Evolutionary conservation across 352 stramenopile species (phyloP).

Genomic region (Elongisporangium prolatum): DNA sequence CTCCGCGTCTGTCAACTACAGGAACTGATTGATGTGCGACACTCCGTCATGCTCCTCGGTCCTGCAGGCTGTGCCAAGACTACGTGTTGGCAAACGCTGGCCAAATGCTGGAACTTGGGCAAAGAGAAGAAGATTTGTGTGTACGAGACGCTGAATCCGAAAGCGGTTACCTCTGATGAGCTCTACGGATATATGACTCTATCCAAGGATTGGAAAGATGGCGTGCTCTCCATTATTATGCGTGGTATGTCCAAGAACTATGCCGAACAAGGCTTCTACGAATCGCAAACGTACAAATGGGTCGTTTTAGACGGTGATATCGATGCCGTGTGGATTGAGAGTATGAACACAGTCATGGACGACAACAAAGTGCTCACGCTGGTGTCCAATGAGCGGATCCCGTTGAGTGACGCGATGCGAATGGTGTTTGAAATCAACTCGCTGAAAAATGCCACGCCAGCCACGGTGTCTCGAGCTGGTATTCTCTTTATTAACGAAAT

Average conservation of each 20-base stretch:
- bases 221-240: constrained; percentile 89
- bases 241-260: constrained; percentile 89
- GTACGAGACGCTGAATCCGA: constrained; percentile 87
- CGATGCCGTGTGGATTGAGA: constrained; percentile 87
- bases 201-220: constrained; percentile 89
- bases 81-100: constrained; percentile 80
- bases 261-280: constrained; percentile 91
- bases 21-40: constrained; percentile 84
- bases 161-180: constrained; percentile 87
- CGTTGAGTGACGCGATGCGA: constrained; percentile 77
- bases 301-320: constrained; percentile 87
- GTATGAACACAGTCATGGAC: constrained; percentile 98
- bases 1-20: constrained; percentile 86
- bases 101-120: constrained; percentile 84
- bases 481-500: constrained; percentile 89
- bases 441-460: constrained; percentile 83
- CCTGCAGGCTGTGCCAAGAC: constrained; percentile 82
- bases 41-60: constrained; percentile 85
- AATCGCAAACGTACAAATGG: constrained; percentile 91
- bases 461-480: constrained; percentile 82
- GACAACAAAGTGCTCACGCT: constrained; percentile 96
- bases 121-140: constrained; percentile 89
- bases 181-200: constrained; percentile 93
- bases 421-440: constrained; percentile 91
- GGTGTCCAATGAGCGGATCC: constrained; percentile 86